Conservation (phyloP, 176 grass and related monocot species). For the Cocos nucifera region DNA sequence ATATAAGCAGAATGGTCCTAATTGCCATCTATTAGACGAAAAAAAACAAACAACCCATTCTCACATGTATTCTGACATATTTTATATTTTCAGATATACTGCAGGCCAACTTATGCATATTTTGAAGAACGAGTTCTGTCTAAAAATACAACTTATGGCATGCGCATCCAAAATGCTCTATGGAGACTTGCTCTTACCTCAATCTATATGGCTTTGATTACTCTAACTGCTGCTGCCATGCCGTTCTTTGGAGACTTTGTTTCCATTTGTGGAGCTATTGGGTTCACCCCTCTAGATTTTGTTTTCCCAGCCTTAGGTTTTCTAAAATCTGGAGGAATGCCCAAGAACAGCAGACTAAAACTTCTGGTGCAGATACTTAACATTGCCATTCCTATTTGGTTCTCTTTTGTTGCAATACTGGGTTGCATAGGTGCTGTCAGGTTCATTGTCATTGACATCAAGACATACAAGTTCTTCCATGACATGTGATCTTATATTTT, state of each 20-base stretch:
- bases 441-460: conserved; percentile 44
- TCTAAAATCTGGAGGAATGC: conserved; percentile 32
- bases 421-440: conserved; percentile 60
- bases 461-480: conserved; percentile 61
- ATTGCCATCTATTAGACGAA: too few relatives aligned
- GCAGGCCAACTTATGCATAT: conserved; percentile 53
- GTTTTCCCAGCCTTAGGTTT: conserved; percentile 56
- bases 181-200: conserved; percentile 44
- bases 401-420: conserved; percentile 39
- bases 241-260: conserved; percentile 90
- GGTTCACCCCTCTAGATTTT: conserved; percentile 74
- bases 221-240: conserved; percentile 45
- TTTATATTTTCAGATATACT: conserved; percentile 52
- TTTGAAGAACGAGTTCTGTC: conserved; percentile 26
- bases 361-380: conserved; percentile 21
- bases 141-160: conserved; percentile 11
- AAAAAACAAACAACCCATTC: too few relatives aligned
- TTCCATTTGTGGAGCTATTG: conserved; percentile 63
- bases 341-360: conserved; percentile 18
- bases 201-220: conserved; percentile 37
- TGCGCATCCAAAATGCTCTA: conserved; percentile 5
- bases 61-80: too few relatives aligned
- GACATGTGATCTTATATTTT: conserved; percentile 39
- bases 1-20: too few relatives aligned
- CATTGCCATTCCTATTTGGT: conserved; percentile 22